phyloP scores from a whole-genome alignment of 2,329 filamentous ascomycete species.

The Colletotrichum costaricense region DNA sequence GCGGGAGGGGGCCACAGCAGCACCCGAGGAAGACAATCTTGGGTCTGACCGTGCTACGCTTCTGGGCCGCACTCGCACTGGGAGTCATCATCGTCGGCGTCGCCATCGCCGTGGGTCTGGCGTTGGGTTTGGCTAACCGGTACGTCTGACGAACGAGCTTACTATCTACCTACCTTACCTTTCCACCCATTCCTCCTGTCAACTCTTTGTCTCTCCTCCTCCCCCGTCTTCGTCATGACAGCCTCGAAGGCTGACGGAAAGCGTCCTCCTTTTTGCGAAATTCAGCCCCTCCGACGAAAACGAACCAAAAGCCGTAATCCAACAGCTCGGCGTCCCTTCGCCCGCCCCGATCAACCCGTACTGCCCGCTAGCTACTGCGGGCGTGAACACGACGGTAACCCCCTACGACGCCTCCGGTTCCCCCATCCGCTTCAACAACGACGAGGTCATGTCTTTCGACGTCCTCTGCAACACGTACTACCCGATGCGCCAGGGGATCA shows the following conservation, averaged over 20 bases:
- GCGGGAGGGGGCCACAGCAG: slow-evolving; percentile 4
- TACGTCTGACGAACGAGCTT: slow-evolving; percentile 27
- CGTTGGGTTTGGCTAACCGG: slow-evolving; percentile 31
- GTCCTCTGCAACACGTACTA: slow-evolving; percentile 34
- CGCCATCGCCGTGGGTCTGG: slow-evolving; percentile 33
- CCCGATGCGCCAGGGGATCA: slow-evolving; percentile 32
- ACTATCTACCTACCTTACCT: background rate
- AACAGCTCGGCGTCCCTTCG: slow-evolving; percentile 30
- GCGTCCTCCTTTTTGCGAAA: background rate
- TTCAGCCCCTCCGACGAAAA: background rate
- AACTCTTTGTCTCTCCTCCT: slow-evolving; percentile 9
- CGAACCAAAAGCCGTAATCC: slow-evolving; percentile 2
- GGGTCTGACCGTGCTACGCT: slow-evolving; percentile 30
- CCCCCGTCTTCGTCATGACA: slow-evolving; percentile 5
- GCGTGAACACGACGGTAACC: slow-evolving; percentile 20
- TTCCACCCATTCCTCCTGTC: background rate
- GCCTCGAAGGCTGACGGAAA: slow-evolving; percentile 33
- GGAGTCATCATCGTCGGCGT: slow-evolving; percentile 29
- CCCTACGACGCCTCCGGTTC: slow-evolving; percentile 35
- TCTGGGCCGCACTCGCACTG: slow-evolving; percentile 32
- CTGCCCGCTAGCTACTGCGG: slow-evolving; percentile 6
- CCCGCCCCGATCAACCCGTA: slow-evolving; percentile 35
- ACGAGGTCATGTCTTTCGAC: slow-evolving; percentile 34
- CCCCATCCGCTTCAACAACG: slow-evolving; percentile 36
- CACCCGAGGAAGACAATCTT: slow-evolving; percentile 27